Evolutionary conservation across 208 protist species (phyloP), one percentile per base, ranked within the genome.

Genomic region (Trypanosoma avium): DNA sequence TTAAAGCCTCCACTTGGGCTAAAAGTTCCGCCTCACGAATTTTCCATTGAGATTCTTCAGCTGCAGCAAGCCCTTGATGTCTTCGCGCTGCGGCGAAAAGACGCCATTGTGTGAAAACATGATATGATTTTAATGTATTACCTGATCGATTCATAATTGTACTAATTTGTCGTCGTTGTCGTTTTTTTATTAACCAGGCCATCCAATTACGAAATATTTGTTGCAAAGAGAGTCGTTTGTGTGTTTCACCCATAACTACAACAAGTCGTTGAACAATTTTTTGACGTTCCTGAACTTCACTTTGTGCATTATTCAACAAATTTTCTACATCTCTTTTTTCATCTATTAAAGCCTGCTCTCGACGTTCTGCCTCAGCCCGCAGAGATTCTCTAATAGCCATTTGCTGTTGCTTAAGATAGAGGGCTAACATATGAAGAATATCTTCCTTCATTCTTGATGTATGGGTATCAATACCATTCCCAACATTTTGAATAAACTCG

Each of bases 51-150:
- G 67, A 67, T 12, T 79, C 45, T 30, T 77, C 71, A 26, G 58
- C 55, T 24, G 63, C 49, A 13, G 61, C 57, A 4, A 70, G 60
- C 46, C 56, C 48, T 17, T 81, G 67, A 3, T 74, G 68, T 38
- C 75, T 69, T 2, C 78, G 73, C 22, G 69, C 70, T 2, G 73
- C 67, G 12, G 79, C 76, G 26, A 88, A 72, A 17, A 86, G 73
- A 2, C 83, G 83, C 83, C 83, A 93, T 53, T 75, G 70, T n/a
- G 67, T 60, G 67, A 78, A 85, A 4, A 53, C 33, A 13, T 77
- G 81, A 46, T 61, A 79, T 5, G 45, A 17, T 17, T 26, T 43
- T 10, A 66, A 54, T 7, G 57, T 63, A 27, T 67, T 53, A 15
- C 32, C 30, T 33, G 61, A 55, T 6, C 36, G 29, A n/a, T 17